Evolutionary conservation across 176 grass and related monocot species (phyloP), one percentile per base, ranked within the genome.

Genomic region (Oropetium thomaeum): DNA sequence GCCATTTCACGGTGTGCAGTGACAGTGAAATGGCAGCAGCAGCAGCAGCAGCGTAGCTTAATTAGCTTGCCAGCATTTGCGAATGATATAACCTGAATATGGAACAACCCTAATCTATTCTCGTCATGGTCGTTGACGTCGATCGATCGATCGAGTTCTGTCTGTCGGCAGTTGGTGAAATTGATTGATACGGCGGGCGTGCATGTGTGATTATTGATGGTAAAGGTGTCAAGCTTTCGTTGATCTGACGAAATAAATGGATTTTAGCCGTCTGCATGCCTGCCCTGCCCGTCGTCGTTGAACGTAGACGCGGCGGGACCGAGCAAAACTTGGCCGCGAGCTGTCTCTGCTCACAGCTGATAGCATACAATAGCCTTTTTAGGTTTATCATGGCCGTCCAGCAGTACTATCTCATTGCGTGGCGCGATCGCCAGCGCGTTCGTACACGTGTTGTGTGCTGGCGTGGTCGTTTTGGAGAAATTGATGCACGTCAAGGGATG

Each of bases 181-280:
- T 20, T 2, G 65, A 82, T 77, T 77, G 78, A 77, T 65, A 71
- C 44, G 70, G 40, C 48, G 32, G n/a, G n/a, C n/a, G n/a, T n/a
- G n/a, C n/a, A n/a, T 45, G 28, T 39, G 37, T 70, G 63, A 74
- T 75, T 27, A 74, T 75, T 27, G 64, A 15, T 59, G 69, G 7
- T 15, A 69, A 48, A 42, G 62, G 26, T 39, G 51, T 39, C 11
- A 84, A 25, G 17, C 52, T 70, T 41, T 66, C 67, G 39, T 74
- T 69, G 62, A 45, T 75, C 27, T 34, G 58, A 76, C 33, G 19
- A 23, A 63, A 62, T 57, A 23, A 63, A 62, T 57, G 48, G 60
- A 53, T 34, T 14, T 65, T 47, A 27, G 12, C 29, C 61, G 22
- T 29, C 28, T 1, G 34, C 62, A 7, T 66, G 63, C 35, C 15